These are phyloP conservation scores for Globisporangium cederbergense DNA, from an alignment of 352 stramenopile species.

Conservation along the genomic window DNA sequence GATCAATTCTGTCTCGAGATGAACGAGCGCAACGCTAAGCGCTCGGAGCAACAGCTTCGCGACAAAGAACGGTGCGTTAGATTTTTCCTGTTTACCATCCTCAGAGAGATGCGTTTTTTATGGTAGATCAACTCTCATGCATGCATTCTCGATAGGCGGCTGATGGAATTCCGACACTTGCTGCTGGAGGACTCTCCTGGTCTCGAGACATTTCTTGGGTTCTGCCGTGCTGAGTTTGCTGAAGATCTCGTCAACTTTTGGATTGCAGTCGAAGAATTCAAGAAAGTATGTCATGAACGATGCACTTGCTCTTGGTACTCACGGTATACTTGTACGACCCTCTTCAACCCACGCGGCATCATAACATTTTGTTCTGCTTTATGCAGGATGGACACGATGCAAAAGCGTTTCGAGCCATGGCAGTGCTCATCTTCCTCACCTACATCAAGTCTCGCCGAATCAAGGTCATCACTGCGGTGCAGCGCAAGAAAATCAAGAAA, in stretches of 20 bases:
- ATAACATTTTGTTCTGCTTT: not conserved
- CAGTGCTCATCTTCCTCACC: conserved; percentile 46
- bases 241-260: conserved; percentile 59
- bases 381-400: conserved; percentile 20
- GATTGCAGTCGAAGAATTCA: conserved; percentile 57
- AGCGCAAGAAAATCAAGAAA: conserved; percentile 70
- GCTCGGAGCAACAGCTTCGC: conserved; percentile 18
- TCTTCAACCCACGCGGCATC: not conserved
- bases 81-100: too few relatives aligned
- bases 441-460: conserved; percentile 64
- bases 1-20: conserved; percentile 28
- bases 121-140: not conserved
- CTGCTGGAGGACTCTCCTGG: conserved; percentile 33
- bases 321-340: not conserved
- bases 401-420: conserved; percentile 39
- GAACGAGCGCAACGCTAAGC: conserved; percentile 21
- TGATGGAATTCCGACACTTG: conserved; percentile 31
- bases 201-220: conserved; percentile 35
- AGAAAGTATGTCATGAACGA: conserved; percentile 24
- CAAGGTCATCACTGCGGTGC: conserved; percentile 56
- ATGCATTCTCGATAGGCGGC: conserved; percentile 20
- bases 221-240: conserved; percentile 45
- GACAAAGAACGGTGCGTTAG: conserved; percentile 28
- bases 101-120: not conserved
- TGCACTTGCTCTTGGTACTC: too few relatives aligned